Evolutionary conservation across 257 asterid species (phyloP).

Genomic region (Rubia yunnanensis): DNA sequence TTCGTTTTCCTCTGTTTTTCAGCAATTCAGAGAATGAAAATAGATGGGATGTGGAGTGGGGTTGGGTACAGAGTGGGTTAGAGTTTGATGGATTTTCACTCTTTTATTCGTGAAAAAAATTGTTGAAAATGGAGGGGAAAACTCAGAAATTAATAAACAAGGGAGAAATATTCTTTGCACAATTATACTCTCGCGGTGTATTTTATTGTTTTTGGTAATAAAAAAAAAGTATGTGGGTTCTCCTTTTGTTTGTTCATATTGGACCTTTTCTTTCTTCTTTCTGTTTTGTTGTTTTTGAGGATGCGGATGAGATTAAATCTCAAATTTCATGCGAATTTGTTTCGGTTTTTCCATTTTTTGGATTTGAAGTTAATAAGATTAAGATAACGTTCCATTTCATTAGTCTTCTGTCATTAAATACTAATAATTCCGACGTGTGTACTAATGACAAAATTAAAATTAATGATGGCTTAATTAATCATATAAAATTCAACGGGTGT

Average conservation of each 20-base stretch:
- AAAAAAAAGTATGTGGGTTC: neutral
- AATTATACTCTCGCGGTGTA: neutral
- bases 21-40: neutral
- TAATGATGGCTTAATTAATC: too few relatives aligned
- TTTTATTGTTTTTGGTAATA: neutral
- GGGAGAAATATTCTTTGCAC: slow-evolving; percentile 1
- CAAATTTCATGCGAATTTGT: neutral
- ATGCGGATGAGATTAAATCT: neutral
- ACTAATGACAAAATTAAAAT: neutral
- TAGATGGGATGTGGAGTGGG: slow-evolving; percentile 20
- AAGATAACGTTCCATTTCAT: neutral
- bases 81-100: slow-evolving; percentile 2
- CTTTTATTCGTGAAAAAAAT: neutral
- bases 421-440: neutral
- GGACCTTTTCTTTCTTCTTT: neutral
- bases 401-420: neutral
- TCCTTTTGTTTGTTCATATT: neutral
- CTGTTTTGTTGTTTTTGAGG: neutral
- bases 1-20: neutral
- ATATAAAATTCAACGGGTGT: too few relatives aligned
- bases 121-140: neutral
- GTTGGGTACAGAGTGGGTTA: slow-evolving; percentile 15
- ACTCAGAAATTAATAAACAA: neutral
- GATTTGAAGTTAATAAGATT: neutral
- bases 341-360: neutral